Evolutionary conservation across 1,284 basidiomycete genomes (phyloP), one percentile per base, ranked within the genome.

Genomic region (Puccinia brachypodii): DNA sequence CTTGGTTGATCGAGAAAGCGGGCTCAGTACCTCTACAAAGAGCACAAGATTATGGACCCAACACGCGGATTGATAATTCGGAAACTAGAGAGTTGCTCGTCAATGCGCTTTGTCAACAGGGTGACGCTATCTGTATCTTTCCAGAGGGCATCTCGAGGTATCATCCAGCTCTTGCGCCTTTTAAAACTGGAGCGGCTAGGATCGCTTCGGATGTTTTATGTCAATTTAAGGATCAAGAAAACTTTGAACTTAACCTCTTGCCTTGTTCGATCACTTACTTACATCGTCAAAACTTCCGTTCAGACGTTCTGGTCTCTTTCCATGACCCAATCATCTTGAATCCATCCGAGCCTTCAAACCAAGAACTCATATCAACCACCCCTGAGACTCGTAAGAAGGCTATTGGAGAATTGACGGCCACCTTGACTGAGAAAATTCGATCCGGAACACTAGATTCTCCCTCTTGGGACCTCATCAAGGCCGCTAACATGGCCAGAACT

Each of bases 1-100:
- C 92, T 83, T 94, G 94, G 93, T 89, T 95, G 25, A 93, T 95
- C 76, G 93, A 94, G 85, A 91, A 91, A 36, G 92, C 92, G 2
- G 93, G 93, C 19, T 93, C 94, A 0, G 89, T 95, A 0, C 94
- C 93, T 0, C 90, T 95, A 66, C 90, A 92, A 85, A 89, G 94
- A 78, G 89, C 90, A 62, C 93, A 92, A 83, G 93, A 95, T 85
- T 90, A 88, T 83, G 84, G 42, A 25, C 47, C 85, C 0, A 88
- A 91, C 86, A 50, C 86, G 85, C 36, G 83, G 19, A 88, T 88
- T 0, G 91, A 95, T 86, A 95, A 95, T 85, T 88, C 89, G 0
- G 87, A 89, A 1, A 90, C 89, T 16, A 92, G 95, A 90, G 87
- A 88, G 53, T 89, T 89, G 71, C 89, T 95, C 19, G 89, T 91